Evolutionary conservation across 192 early-diverging fungal species (phyloP), one percentile per base, ranked within the genome.

Genomic region (Coemansia sp.): DNA sequence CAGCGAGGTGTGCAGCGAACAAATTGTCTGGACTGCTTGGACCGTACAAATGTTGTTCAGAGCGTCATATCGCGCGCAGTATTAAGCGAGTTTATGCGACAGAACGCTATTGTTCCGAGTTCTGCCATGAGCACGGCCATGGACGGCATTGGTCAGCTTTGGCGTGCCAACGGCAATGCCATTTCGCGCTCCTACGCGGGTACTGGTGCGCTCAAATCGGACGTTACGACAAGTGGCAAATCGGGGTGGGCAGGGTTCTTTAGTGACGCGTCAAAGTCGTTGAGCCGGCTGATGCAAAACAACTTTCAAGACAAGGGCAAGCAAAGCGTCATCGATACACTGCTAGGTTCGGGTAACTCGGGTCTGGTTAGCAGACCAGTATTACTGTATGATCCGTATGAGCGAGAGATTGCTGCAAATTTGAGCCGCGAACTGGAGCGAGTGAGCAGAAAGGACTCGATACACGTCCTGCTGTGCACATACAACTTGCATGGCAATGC

Each of bases 291-390:
- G 70, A 92, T 94, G 74, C 95, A 97, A 75, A 96, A 96, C 80
- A 97, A 95, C 67, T 96, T 99, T 67, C 91, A 95, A 72, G 98
- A 99, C 85, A 95, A 95, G 67, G 88, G 87, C 43, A 92, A 94
- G 61, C 98, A 99, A 77, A 93, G 94, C 76, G 89, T 92, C 18
- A 98, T 99, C 63, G 96, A 98, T 51, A 66, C 91, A 29, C 74
- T 99, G 3, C 80, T 98, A 55, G 96, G 91, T 11, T 73, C 73
- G 3, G 81, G 75, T 55, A 68, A 84, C 49, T 78, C 81, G 33
- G 81, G 71, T 12, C 65, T 71, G 27, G 61, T 71, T 16, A 71
- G 76, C 34, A 72, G 84, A 2, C 78, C 78, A 12, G 74, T 86
- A 12, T 36, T 67, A 6, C 69, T 82, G 5, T 70, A 83, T 65